phyloP scores from a whole-genome alignment of 768 basidiomycete genomes.

The Naganishia antarctica region DNA sequence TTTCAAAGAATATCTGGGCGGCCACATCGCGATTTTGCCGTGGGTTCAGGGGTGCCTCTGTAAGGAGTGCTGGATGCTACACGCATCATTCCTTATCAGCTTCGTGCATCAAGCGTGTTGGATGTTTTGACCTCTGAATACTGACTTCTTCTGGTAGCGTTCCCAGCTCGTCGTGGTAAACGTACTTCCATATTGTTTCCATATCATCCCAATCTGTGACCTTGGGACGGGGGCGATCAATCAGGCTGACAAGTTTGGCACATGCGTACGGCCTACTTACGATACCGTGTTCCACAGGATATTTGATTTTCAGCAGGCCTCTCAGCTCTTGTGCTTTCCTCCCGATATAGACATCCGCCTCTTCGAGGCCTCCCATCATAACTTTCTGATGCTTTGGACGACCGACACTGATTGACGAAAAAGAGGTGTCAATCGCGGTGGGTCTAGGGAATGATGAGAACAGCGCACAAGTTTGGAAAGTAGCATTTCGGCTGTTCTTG shows the following conservation, averaged over 20 bases:
- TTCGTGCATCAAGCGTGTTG: background rate
- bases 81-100: background rate
- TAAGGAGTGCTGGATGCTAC: constrained; percentile 95
- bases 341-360: constrained; percentile 95
- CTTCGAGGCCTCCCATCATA: constrained; percentile 86
- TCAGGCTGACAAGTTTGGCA: background rate
- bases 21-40: constrained; percentile 92
- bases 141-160: constrained; percentile 93
- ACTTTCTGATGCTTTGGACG: constrained; percentile 95
- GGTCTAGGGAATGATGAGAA: constrained; percentile 23
- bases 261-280: constrained; percentile 51
- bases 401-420: constrained; percentile 68
- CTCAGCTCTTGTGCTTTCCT: constrained; percentile 90
- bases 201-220: constrained; percentile 98
- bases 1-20: constrained; percentile 98
- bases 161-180: constrained; percentile 90
- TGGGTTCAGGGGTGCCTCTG: constrained; percentile 96
- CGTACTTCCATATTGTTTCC: constrained; percentile 99
- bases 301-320: constrained; percentile 93
- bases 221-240: background rate
- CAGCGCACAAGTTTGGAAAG: constrained; percentile 86
- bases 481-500: constrained; percentile 99
- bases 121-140: constrained; percentile 29
- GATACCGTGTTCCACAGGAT: constrained; percentile 98
- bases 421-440: constrained; percentile 25